Percentiles rank a stretch among this genome's conserved stretches.
These are phyloP conservation scores for Aureobasidium sp. DNA, from an alignment of 2,329 filamentous ascomycete species.

Conservation along the genomic window DNA sequence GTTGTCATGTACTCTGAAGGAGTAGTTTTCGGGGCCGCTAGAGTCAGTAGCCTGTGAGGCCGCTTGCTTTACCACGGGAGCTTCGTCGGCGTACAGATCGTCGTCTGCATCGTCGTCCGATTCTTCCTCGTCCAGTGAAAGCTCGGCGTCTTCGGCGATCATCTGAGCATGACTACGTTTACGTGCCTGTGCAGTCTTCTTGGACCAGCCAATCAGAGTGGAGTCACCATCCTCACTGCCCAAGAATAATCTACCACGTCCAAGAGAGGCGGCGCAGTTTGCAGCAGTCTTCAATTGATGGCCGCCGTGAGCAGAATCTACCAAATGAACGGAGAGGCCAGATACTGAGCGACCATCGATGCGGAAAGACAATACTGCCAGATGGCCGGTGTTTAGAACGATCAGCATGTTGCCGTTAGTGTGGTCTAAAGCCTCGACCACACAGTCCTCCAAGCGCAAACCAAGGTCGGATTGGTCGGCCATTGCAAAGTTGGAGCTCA, in stretches of 20 bases:
- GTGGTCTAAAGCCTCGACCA: constrained; percentile 78
- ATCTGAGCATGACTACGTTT: constrained; percentile 70
- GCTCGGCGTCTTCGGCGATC: constrained; percentile 54
- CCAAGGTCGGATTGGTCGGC: constrained; percentile 85
- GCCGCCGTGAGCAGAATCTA: constrained; percentile 71
- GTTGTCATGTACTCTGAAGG: constrained; percentile 80
- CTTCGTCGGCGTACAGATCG: constrained; percentile 70
- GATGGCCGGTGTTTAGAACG: constrained; percentile 76
- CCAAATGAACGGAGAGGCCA: constrained; percentile 76
- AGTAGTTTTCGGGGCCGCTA: constrained; percentile 68
- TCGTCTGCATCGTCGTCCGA: constrained; percentile 63
- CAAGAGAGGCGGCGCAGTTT: constrained; percentile 75
- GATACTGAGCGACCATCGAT: constrained; percentile 94
- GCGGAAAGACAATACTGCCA: constrained; percentile 82
- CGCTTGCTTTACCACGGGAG: constrained; percentile 41
- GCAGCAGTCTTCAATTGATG: constrained; percentile 66
- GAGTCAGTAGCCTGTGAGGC: constrained; percentile 40
- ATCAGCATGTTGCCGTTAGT: constrained; percentile 89
- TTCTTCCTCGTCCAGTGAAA: constrained; percentile 64
- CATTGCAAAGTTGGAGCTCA: constrained; percentile 85
- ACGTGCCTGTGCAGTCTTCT: constrained; percentile 68
- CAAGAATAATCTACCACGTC: constrained; percentile 78
- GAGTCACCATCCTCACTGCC: constrained; percentile 90
- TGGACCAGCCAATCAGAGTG: constrained; percentile 81
- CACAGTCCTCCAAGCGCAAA: constrained; percentile 83